phyloP scores from a whole-genome alignment of 192 early-diverging fungal species.

The Obelidium mucronatum region DNA sequence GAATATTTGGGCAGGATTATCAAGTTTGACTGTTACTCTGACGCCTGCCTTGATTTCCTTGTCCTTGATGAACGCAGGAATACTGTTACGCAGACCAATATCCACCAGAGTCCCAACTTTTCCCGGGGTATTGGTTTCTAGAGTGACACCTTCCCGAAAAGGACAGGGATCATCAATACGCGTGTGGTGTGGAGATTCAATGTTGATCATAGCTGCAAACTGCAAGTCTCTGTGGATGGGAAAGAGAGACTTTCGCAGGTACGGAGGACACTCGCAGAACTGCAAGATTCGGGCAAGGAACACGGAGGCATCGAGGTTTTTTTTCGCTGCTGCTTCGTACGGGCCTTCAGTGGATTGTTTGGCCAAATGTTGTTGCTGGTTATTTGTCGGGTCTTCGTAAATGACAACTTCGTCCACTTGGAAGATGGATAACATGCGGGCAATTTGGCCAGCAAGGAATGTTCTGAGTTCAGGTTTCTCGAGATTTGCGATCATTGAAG shows the following conservation, averaged over 20 bases:
- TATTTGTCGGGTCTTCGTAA: conserved; percentile 60
- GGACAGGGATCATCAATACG: conserved; percentile 63
- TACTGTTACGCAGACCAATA: conserved; percentile 56
- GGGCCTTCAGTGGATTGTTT: conserved; percentile 31
- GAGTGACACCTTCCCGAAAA: conserved; percentile 69
- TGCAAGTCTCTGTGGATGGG: conserved; percentile 71
- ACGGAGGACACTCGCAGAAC: conserved; percentile 75
- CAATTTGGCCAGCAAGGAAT: conserved; percentile 76
- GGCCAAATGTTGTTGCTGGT: neutral
- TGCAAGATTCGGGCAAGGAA: conserved; percentile 73
- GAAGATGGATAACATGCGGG: conserved; percentile 61
- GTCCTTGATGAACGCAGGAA: conserved; percentile 53
- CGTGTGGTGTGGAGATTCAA: conserved; percentile 75
- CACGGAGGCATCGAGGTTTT: conserved; percentile 58
- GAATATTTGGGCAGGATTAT: conserved; percentile 17
- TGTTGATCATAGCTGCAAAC: conserved; percentile 68
- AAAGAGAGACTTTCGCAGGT: conserved; percentile 70
- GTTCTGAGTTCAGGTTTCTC: conserved; percentile 71
- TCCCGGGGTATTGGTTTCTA: conserved; percentile 30
- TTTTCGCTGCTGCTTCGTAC: conserved; percentile 46
- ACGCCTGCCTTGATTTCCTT: conserved; percentile 60
- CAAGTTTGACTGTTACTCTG: conserved; percentile 68
- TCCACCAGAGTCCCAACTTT: conserved; percentile 55
- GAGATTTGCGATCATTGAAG: conserved; percentile 68
- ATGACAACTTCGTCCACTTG: conserved; percentile 76